Percentiles rank a stretch among this genome's conserved stretches.
Evolutionary conservation across 352 stramenopile species (phyloP).

Genomic region (Pythium biforme): DNA sequence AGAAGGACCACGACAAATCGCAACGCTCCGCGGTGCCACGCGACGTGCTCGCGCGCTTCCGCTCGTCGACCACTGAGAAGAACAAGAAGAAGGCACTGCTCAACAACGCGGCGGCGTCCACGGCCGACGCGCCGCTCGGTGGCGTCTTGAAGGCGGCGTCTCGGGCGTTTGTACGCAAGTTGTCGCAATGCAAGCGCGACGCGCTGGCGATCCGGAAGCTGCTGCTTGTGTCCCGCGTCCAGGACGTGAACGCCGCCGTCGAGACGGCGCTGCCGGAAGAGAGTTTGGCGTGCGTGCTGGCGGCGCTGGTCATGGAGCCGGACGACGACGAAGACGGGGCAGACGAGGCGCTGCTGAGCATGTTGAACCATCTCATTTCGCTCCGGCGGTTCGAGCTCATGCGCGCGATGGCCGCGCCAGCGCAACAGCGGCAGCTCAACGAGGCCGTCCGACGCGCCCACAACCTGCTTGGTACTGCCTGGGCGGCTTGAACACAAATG

Average conservation of each 20-base stretch:
- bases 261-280: conserved; percentile 12
- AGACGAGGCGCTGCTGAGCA: background rate
- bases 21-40: background rate
- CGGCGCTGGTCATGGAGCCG: background rate
- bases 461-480: background rate
- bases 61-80: background rate
- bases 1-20: background rate
- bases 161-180: conserved; percentile 7
- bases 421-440: background rate
- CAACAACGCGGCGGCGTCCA: background rate
- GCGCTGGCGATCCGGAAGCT: background rate
- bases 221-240: background rate
- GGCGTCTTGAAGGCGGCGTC: background rate
- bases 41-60: conserved; percentile 16
- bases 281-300: conserved; percentile 5
- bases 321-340: background rate
- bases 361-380: background rate
- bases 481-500: background rate
- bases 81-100: background rate
- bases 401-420: conserved; percentile 3
- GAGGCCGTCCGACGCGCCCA: background rate
- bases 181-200: conserved; percentile 6
- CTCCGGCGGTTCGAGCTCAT: conserved; percentile 7
- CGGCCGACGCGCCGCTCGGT: background rate
- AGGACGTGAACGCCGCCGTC: conserved; percentile 1